These are phyloP conservation scores for Chaetomidium leptoderma DNA, from an alignment of 495 filamentous ascomycete genomes.

Conservation along the genomic window DNA sequence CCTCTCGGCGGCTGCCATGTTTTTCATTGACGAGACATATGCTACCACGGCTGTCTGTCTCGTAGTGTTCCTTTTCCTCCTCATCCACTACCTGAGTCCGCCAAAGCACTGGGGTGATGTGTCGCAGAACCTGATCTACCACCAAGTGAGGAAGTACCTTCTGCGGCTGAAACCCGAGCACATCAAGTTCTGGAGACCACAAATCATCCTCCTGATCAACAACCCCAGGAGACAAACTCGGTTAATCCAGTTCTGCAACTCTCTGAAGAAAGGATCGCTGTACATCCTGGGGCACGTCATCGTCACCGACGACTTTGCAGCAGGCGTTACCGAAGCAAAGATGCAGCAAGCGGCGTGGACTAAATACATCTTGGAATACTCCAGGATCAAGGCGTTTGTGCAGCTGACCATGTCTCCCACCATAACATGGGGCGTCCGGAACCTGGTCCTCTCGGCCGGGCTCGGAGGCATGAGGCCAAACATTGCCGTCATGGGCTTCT, in stretches of 20 bases:
- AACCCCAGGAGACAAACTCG: constrained; percentile 72
- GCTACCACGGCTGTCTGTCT: constrained; percentile 71
- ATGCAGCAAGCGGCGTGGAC: constrained; percentile 78
- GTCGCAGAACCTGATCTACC: constrained; percentile 83
- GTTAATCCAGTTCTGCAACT: constrained; percentile 87
- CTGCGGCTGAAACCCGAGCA: constrained; percentile 79
- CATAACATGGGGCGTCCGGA: constrained; percentile 81
- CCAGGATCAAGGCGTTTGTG: constrained; percentile 85
- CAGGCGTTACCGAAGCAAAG: constrained; percentile 74
- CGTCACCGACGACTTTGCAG: constrained; percentile 74
- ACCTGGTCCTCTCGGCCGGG: constrained; percentile 75
- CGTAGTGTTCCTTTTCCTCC: constrained; percentile 67
- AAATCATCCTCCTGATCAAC: constrained; percentile 79
- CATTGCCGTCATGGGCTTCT: constrained; percentile 72
- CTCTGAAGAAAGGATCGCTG: constrained; percentile 79
- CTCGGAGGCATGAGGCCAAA: constrained; percentile 90
- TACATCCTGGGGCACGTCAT: constrained; percentile 87
- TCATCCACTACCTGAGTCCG: constrained; percentile 80
- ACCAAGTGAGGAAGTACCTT: constrained; percentile 86
- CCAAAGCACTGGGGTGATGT: constrained; percentile 91
- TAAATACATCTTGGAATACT: constrained; percentile 74
- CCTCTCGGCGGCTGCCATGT: constrained; percentile 74
- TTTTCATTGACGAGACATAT: constrained; percentile 82
- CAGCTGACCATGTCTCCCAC: constrained; percentile 77
- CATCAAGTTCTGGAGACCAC: constrained; percentile 88